Base-by-base conservation (phyloP, 2,329 filamentous ascomycete species). In the Nothomitra cinnamomea region DNA sequence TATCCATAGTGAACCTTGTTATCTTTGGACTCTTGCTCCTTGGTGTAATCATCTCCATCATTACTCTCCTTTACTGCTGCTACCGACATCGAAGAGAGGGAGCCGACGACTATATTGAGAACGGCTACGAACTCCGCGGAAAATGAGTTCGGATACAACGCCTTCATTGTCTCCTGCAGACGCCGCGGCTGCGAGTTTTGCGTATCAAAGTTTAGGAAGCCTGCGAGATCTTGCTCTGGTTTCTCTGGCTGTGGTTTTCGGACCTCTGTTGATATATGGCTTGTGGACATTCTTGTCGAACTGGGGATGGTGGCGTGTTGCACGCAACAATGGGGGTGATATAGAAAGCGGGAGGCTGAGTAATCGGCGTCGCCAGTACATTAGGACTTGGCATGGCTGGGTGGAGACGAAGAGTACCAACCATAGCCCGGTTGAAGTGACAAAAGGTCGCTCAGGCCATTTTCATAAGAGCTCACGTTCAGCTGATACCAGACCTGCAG, bases 371-470 rank as follows among this genome's bases (percentile, higher is more conserved):
- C 45, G 41, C 15, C 52, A 53, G 17, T 53, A 53, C 52, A 42
- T 53, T 24, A 40, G 40, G 25, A 53, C 52, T 6, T 53, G 52
- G 52, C 52, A 53, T 21, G 52, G 52, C 15, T 53, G 52, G 52
- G 42, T 53, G 21, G 41, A 53, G 52, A 25, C 10, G 35, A 28
- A 41, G 17, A 17, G n/a, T 28, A 35, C 8, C 24, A 17, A 19
- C 45, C 22, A 49, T 17, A 19, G 12, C 24, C 45, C 28, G n/a
- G n/a, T 15, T 28, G 45, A 49, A 49, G 15, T 19, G 10, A 3
- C 25, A 8, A 17, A 19, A 3, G 6, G n/a, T 35, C 45, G 24
- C 28, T 6, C 19, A 49, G 25, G 24, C 4, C 45, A 35, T 17
- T 7, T 35, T 15, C 19, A 24, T 35, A 24, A 17, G 15, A n/a